A percentile compares a stretch with the other conserved stretches of the same genome.
Conservation (phyloP, 148 eudicot genomes). For the Fagopyrum homotropicum region DNA sequence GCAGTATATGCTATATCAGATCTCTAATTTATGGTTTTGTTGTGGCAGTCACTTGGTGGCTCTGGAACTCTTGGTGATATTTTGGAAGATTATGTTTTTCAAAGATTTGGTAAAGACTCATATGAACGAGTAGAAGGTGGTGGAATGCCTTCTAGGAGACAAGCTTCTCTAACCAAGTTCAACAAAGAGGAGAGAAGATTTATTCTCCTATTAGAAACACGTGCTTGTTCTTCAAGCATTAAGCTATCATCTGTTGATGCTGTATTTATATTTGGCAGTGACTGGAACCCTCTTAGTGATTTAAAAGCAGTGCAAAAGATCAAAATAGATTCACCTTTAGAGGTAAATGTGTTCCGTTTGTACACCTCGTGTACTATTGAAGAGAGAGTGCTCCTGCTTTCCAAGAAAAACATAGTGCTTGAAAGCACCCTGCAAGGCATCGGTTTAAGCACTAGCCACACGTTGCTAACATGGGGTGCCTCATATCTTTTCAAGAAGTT, state of each 20-base stretch:
- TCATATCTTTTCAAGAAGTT: constrained; percentile 46
- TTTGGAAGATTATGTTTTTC: constrained; percentile 54
- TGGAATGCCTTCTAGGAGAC: constrained; percentile 31
- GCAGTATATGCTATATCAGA: background rate
- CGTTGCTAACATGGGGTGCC: constrained; percentile 72
- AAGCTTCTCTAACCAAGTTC: constrained; percentile 39
- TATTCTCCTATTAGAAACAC: constrained; percentile 53
- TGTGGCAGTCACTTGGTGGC: constrained; percentile 42
- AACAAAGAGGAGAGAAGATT: constrained; percentile 38
- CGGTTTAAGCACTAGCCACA: constrained; percentile 35
- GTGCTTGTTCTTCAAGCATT: constrained; percentile 51
- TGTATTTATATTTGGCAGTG: constrained; percentile 58
- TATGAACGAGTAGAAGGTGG: constrained; percentile 48
- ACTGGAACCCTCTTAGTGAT: constrained; percentile 70
- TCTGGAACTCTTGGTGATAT: constrained; percentile 51
- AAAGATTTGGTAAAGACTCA: constrained; percentile 58
- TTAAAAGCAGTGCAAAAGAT: constrained; percentile 58
- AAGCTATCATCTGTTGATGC: constrained; percentile 45
- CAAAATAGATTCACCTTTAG: constrained; percentile 41
- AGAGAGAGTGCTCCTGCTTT: constrained; percentile 54
- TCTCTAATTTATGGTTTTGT: constrained; percentile 10
- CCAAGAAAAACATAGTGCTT: constrained; percentile 46
- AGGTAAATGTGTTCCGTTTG: constrained; percentile 59
- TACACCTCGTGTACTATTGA: constrained; percentile 62
- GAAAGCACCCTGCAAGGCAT: constrained; percentile 31